These are phyloP conservation scores for Helicocarpus griseus DNA, from an alignment of 2,329 filamentous ascomycete genomes.

Conservation along the genomic window DNA sequence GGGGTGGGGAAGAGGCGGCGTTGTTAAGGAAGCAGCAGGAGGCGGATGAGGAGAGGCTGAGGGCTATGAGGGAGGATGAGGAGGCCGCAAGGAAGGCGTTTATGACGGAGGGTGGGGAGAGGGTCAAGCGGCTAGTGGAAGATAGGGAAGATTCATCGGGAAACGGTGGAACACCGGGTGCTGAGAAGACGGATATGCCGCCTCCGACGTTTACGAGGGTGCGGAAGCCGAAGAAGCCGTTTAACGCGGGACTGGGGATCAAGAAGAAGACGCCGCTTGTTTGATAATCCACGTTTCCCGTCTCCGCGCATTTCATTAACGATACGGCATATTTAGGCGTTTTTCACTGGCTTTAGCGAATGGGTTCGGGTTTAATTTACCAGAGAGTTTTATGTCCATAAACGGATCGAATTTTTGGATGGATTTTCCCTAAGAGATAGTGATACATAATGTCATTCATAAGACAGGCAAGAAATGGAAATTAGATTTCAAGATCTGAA, in stretches of 20 bases:
- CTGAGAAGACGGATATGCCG: slow-evolving; percentile 29
- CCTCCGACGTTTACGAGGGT: slow-evolving; percentile 63
- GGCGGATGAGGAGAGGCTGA: slow-evolving; percentile 64
- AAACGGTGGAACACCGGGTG: slow-evolving; percentile 20
- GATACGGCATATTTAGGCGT: background rate
- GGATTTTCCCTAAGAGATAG: slow-evolving; percentile 20
- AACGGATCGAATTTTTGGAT: too few relatives aligned
- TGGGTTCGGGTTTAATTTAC: too few relatives aligned
- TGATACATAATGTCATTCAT: background rate
- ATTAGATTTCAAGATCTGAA: too few relatives aligned
- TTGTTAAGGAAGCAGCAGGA: slow-evolving; percentile 63
- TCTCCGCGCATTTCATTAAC: too few relatives aligned
- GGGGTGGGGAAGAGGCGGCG: slow-evolving; percentile 46
- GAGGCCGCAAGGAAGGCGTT: slow-evolving; percentile 75
- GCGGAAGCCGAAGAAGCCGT: slow-evolving; percentile 80
- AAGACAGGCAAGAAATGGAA: background rate
- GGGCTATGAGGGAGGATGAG: slow-evolving; percentile 70
- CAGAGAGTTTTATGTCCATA: too few relatives aligned
- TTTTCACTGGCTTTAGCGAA: background rate
- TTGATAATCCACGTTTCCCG: slow-evolving; percentile 20
- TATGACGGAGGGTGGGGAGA: slow-evolving; percentile 49
- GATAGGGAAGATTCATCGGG: slow-evolving; percentile 29
- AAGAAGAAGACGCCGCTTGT: slow-evolving; percentile 67
- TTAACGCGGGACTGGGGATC: slow-evolving; percentile 65
- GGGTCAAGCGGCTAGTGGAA: slow-evolving; percentile 44